Evolutionary conservation across 2,329 filamentous ascomycete genomes (phyloP).

Genomic region (Macrophomina pseudophaseolina): DNA sequence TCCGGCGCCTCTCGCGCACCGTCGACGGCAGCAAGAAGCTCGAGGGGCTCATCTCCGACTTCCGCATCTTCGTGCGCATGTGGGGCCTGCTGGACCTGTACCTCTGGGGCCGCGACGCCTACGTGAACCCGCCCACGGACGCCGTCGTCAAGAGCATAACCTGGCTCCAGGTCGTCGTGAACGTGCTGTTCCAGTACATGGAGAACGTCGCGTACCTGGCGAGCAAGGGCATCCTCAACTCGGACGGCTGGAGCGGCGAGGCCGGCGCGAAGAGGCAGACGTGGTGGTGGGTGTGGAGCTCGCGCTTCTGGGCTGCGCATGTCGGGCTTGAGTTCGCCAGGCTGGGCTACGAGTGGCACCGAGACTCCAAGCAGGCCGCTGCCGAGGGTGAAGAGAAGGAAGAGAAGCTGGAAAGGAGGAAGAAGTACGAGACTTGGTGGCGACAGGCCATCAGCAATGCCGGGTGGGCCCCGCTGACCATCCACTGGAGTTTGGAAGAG

Average conservation of each 20-base stretch:
- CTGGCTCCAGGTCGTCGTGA: slow-evolving; percentile 70
- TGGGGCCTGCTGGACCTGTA: slow-evolving; percentile 80
- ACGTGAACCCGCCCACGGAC: slow-evolving; percentile 38
- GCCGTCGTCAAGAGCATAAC: slow-evolving; percentile 54
- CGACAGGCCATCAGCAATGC: slow-evolving; percentile 71
- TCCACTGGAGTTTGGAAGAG: slow-evolving; percentile 79
- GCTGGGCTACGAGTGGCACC: slow-evolving; percentile 54
- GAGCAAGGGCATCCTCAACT: slow-evolving; percentile 68
- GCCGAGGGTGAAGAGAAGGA: slow-evolving; percentile 51
- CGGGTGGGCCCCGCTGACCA: slow-evolving; percentile 79
- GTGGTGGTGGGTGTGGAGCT: slow-evolving; percentile 72
- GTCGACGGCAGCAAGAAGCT: slow-evolving; percentile 53
- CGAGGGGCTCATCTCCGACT: slow-evolving; percentile 70
- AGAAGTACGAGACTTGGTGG: slow-evolving; percentile 59
- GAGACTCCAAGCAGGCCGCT: slow-evolving; percentile 30
- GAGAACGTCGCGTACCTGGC: slow-evolving; percentile 85
- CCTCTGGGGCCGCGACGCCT: slow-evolving; percentile 62
- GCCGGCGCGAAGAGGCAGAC: slow-evolving; percentile 55
- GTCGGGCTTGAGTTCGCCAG: slow-evolving; percentile 76
- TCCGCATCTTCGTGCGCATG: slow-evolving; percentile 73
- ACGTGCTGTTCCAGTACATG: slow-evolving; percentile 73
- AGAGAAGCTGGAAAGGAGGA: slow-evolving; percentile 35
- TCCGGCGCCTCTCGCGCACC: slow-evolving; percentile 40
- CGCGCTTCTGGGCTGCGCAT: slow-evolving; percentile 79
- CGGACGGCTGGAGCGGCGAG: slow-evolving; percentile 55